These are phyloP conservation scores for Epichloe hybrida DNA, from an alignment of 2,329 filamentous ascomycete species.

Conservation along the genomic window DNA sequence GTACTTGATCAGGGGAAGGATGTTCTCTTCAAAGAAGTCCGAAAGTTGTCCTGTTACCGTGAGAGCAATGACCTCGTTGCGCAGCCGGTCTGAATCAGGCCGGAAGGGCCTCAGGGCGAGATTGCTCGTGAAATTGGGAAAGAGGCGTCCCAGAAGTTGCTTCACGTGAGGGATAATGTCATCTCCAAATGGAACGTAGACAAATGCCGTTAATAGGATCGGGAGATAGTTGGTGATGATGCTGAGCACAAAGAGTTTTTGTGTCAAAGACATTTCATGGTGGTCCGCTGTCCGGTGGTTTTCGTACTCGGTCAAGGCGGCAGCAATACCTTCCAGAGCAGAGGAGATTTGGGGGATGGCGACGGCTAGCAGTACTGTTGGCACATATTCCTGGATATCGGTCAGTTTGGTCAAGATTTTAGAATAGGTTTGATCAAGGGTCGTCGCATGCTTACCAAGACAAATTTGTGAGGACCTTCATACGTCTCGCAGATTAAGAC, in stretches of 20 bases:
- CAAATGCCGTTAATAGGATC: conserved; percentile 62
- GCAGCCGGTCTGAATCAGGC: conserved; percentile 51
- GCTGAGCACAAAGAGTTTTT: conserved; percentile 65
- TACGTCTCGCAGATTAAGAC: conserved; percentile 66
- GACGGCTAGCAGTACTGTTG: conserved; percentile 56
- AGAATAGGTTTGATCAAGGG: not conserved
- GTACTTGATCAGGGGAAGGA: conserved; percentile 56
- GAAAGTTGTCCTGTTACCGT: conserved; percentile 61
- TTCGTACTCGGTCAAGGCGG: conserved; percentile 52
- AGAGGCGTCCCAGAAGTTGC: conserved; percentile 38
- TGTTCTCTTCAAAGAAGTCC: conserved; percentile 55
- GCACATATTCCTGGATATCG: conserved; percentile 47
- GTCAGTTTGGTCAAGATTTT: too few species aligned
- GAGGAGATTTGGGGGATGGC: conserved; percentile 51
- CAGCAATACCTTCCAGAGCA: conserved; percentile 49
- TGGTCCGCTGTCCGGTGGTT: conserved; percentile 61
- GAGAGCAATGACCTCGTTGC: conserved; percentile 63
- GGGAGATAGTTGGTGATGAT: conserved; percentile 71
- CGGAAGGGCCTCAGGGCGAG: conserved; percentile 42
- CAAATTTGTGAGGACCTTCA: conserved; percentile 51
- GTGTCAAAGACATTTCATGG: conserved; percentile 55
- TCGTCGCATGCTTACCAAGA: conserved; percentile 35
- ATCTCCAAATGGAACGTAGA: conserved; percentile 64
- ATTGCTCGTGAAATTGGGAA: conserved; percentile 30
- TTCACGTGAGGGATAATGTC: conserved; percentile 55